Base-by-base conservation (phyloP, 495 filamentous ascomycete genomes). In the Neurospora sp. region DNA sequence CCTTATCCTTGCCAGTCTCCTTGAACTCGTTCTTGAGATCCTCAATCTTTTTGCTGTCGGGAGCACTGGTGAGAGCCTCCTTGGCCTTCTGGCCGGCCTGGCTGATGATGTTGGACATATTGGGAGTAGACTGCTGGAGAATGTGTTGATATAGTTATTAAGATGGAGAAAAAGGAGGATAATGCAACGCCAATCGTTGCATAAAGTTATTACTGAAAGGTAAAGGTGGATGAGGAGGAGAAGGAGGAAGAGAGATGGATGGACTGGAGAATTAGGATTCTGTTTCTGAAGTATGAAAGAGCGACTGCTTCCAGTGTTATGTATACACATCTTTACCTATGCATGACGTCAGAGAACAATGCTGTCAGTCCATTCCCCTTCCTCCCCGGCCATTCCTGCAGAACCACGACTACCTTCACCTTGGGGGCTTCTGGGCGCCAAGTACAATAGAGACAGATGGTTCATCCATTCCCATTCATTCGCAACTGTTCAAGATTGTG, bases 21-120 rank as follows among this genome's bases (percentile, higher is more conserved):
- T 78, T 83, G 75, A 73, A 81, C 59, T 84, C 79, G 59, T 78
- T 69, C 37, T 77, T 74, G 39, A 86, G 79, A 70, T 86, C 83
- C 8, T 78, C 77, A 72, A 79, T 74, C 81, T 86, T 86, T 70
- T 81, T 80, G 73, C 72, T 73, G 70, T 40, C 71, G 69, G 71
- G 73, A 10, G 73, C 69, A 39, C 82, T 80, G 69, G 79, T 78
- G 71, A 81, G 77, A 38, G 77, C 79, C 41, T 82, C 77, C 44
- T 79, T 70, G 35, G 75, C 78, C 72, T 76, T 78, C 39, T 80
- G 71, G 72, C 78, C 72, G 39, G 79, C 70, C 66, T 77, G 71
- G 39, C 75, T 72, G 31, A 78, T 70, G 35, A 79, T 71, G 14
- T 59, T 59, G 27, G 77, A 71, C 73, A 79, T 77, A 1, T 4